Percentiles rank a stretch among this genome's conserved stretches.
Conservation (phyloP, 2,329 filamentous ascomycete genomes). For the Penicillium sp. region DNA sequence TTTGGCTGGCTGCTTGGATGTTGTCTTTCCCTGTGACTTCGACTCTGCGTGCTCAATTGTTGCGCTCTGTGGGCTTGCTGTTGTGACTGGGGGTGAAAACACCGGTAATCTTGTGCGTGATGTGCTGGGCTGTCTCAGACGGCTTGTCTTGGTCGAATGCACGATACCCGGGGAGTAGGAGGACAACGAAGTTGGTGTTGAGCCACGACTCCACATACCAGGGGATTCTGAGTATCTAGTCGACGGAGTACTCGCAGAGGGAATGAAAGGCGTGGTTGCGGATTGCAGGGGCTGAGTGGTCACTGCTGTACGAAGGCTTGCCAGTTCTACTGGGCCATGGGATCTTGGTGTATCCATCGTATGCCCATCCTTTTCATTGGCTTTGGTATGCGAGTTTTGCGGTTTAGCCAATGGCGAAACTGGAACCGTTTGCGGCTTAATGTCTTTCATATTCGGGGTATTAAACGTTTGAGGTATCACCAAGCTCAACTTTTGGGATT, state of each 20-base stretch:
- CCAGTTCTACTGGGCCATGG: slow-evolving; percentile 42
- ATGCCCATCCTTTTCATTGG: slow-evolving; percentile 17
- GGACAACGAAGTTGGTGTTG: slow-evolving; percentile 55
- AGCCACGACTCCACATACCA: slow-evolving; percentile 51
- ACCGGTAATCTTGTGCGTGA: slow-evolving; percentile 42
- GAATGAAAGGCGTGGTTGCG: slow-evolving; percentile 40
- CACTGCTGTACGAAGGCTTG: slow-evolving; percentile 41
- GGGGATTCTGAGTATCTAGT: slow-evolving; percentile 52
- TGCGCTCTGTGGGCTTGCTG: slow-evolving; percentile 26
- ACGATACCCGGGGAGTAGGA: slow-evolving; percentile 54
- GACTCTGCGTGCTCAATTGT: slow-evolving; percentile 21
- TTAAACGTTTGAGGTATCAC: slow-evolving; percentile 32
- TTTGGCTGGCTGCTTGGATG: slow-evolving; percentile 11
- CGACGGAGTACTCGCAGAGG: slow-evolving; percentile 49
- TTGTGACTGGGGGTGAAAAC: slow-evolving; percentile 28
- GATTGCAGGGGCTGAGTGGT: slow-evolving; percentile 43
- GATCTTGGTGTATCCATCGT: slow-evolving; percentile 19
- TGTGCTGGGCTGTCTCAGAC: slow-evolving; percentile 42
- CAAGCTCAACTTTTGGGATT: slow-evolving; percentile 35
- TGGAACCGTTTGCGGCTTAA: slow-evolving; percentile 6
- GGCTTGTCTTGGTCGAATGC: slow-evolving; percentile 43
- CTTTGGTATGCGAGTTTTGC: slow-evolving; percentile 17
- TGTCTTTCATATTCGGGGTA: slow-evolving; percentile 21
- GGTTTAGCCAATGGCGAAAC: slow-evolving; percentile 18
- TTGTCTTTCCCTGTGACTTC: slow-evolving; percentile 16